These are phyloP conservation scores for Ophiostoma sp. DNA, from an alignment of 2,329 filamentous ascomycete genomes.

Conservation along the genomic window DNA sequence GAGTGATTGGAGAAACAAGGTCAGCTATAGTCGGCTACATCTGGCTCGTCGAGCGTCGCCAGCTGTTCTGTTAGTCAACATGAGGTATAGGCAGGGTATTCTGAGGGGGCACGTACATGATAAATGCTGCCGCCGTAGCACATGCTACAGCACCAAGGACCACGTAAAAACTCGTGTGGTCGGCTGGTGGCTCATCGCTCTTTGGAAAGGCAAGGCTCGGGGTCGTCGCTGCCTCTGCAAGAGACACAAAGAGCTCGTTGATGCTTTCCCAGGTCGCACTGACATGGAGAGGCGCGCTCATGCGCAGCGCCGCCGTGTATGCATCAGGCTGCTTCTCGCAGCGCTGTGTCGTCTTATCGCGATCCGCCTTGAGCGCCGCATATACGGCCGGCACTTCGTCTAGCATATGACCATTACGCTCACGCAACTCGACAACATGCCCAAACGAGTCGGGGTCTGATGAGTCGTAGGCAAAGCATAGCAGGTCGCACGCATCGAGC, in stretches of 20 bases:
- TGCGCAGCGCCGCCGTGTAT: constrained; percentile 77
- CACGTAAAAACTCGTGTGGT: constrained; percentile 80
- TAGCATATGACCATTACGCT: constrained; percentile 55
- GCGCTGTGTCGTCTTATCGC: constrained; percentile 93
- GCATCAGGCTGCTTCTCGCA: constrained; percentile 86
- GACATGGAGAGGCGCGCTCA: constrained; percentile 88
- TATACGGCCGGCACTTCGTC: constrained; percentile 89
- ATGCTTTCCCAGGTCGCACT: constrained; percentile 93
- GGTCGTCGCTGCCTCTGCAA: constrained; percentile 87
- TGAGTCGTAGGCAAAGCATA: constrained; percentile 95
- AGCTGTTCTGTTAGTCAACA: constrained; percentile 8
- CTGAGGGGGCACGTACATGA: constrained; percentile 57
- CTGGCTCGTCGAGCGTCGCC: constrained; percentile 13
- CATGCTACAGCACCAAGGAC: constrained; percentile 69
- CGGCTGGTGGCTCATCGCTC: constrained; percentile 76
- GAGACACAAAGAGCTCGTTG: constrained; percentile 82
- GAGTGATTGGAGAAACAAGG: not conserved
- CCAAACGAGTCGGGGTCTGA: constrained; percentile 94
- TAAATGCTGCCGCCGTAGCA: constrained; percentile 56
- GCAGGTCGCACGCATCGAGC: constrained; percentile 84
- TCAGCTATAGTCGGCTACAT: not conserved
- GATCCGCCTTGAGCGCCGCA: constrained; percentile 88
- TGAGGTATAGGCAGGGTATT: not conserved
- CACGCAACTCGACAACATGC: constrained; percentile 76
- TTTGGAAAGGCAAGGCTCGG: constrained; percentile 86